A percentile compares a stretch with the other conserved stretches of the same genome.
Conservation (phyloP, 495 filamentous ascomycete genomes). For the Xylaria intraflava region DNA sequence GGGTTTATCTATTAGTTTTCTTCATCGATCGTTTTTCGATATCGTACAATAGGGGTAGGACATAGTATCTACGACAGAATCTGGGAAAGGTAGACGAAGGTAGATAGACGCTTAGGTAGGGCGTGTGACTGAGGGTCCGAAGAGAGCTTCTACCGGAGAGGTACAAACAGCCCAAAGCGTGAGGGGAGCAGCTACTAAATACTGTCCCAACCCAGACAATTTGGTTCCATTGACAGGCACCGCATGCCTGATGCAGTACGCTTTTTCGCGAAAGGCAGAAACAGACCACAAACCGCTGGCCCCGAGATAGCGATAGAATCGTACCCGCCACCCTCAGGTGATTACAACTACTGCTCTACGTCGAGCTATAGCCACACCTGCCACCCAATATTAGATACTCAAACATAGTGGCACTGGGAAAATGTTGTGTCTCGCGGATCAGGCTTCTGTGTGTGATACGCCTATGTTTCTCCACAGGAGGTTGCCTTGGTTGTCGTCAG, state of each 20-base stretch:
- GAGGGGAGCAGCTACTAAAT: background rate
- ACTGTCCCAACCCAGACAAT: background rate
- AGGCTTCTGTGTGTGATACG: background rate
- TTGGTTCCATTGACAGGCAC: background rate
- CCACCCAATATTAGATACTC: background rate
- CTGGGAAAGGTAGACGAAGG: background rate
- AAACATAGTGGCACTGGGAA: background rate
- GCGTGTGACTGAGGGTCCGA: background rate
- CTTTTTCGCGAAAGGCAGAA: background rate
- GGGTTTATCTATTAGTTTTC: slow-evolving; percentile 3
- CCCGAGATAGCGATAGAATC: background rate
- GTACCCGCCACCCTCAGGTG: background rate
- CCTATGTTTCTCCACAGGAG: background rate
- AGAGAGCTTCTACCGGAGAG: background rate
- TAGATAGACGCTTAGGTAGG: background rate
- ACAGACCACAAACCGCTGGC: background rate
- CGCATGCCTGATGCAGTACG: slow-evolving; percentile 1
- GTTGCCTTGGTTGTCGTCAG: background rate
- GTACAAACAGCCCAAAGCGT: background rate
- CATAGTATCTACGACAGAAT: slow-evolving; percentile 1
- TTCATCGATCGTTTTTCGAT: background rate
- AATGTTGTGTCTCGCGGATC: background rate
- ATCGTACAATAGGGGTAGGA: slow-evolving; percentile 1
- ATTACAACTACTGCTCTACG: background rate
- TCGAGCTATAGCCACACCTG: background rate